Evolutionary conservation across 169 alveolate genomes (phyloP), one percentile per base, ranked within the genome.

Genomic region (Cryptosporidium ubiquitum): DNA sequence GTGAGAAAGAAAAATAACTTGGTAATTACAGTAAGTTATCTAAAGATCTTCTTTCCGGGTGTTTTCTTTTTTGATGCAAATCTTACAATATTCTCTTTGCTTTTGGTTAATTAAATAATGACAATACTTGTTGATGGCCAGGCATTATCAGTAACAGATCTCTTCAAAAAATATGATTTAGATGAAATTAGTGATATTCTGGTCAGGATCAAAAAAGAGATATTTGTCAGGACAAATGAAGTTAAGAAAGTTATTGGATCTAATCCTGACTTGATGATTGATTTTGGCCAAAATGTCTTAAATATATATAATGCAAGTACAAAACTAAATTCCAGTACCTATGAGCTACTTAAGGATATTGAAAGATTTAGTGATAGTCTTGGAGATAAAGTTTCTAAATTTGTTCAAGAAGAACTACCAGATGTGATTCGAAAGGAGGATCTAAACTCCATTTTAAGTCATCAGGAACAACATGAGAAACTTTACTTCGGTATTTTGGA

Each of bases 181-280:
- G 89, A 79, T 61, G 75, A 79, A 40, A 79, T 79, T 37, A 79
- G 79, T 39, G 89, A 79, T 18, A 60, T 79, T 60, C 69, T 79
- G 16, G 89, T 61, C n/a, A 37, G 61, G 10, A 23, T 79, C 5
- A 79, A 79, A 42, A 79, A 79, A 23, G 89, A 79, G 40, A 33
- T 79, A 18, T 79, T 79, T 61, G 55, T 58, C 14, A 58, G 89
- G 20, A 61, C 79, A 23, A 79, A 79, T 61, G 89, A 79, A 26
- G 69, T 79, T 44, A 79, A 79, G 7, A 79, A 49, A 55, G 64
- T 29, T 2, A 79, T 79, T 42, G 89, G 89, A 23, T 79, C 89
- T 42, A 79, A 79, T 60, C 89, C 89, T 23, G 89, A 79, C 35
- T 47, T 79, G 35, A 79, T 79, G 89, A 79, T 79, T 40, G 66